Conservation (phyloP, 148 eudicot species). For the Dysphania ambrosioides region DNA sequence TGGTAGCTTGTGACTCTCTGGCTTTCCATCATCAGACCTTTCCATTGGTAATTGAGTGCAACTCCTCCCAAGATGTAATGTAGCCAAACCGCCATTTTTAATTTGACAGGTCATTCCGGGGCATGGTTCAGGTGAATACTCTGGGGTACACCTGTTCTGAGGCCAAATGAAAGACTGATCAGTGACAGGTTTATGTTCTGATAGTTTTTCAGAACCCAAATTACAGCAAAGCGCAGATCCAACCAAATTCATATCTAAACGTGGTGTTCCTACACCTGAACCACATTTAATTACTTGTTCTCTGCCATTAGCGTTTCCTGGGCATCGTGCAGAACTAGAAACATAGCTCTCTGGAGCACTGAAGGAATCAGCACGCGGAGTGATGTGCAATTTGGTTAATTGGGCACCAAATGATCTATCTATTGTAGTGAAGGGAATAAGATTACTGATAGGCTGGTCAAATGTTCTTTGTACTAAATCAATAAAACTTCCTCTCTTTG, state of each 20-base stretch:
- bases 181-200: constrained; percentile 67
- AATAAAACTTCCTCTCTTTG: constrained; percentile 55
- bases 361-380: constrained; percentile 50
- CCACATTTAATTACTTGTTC: constrained; percentile 54
- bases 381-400: constrained; percentile 62
- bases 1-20: constrained; percentile 66
- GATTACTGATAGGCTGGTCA: constrained; percentile 31
- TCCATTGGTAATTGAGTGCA: constrained; percentile 33
- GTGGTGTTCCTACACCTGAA: constrained; percentile 45
- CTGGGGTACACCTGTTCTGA: constrained; percentile 79
- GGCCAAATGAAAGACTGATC: constrained; percentile 56
- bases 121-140: constrained; percentile 77
- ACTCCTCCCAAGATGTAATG: constrained; percentile 65
- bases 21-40: constrained; percentile 58
- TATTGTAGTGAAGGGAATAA: constrained; percentile 38
- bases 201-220: constrained; percentile 74
- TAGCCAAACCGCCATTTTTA: constrained; percentile 74
- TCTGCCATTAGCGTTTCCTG: constrained; percentile 51
- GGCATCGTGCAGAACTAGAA: constrained; percentile 85
- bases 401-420: constrained; percentile 49
- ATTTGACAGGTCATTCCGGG: constrained; percentile 77
- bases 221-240: constrained; percentile 78
- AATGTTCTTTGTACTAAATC: constrained; percentile 56
- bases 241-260: constrained; percentile 57
- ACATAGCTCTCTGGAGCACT: constrained; percentile 84